Percentiles rank a stretch among this genome's conserved stretches.
These are phyloP conservation scores for Xylaria acuta DNA, from an alignment of 495 filamentous ascomycete genomes.

Conservation along the genomic window DNA sequence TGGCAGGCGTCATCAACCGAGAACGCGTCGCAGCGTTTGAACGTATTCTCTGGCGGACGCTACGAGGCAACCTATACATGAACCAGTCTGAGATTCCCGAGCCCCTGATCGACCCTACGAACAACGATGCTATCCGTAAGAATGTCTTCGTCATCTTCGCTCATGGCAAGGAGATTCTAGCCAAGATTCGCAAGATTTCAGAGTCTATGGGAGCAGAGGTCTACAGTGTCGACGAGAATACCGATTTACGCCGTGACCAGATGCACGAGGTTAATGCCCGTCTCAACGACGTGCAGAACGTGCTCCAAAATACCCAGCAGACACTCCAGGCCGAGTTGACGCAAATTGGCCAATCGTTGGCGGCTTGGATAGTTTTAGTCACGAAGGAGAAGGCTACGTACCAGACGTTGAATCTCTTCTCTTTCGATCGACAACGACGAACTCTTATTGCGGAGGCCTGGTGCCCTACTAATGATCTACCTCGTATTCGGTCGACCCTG, in stretches of 20 bases:
- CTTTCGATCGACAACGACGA: constrained; percentile 93
- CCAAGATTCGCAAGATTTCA: constrained; percentile 98
- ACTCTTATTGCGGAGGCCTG: constrained; percentile 97
- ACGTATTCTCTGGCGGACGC: constrained; percentile 93
- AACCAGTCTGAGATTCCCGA: constrained; percentile 98
- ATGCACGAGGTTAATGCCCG: constrained; percentile 95
- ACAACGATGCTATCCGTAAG: constrained; percentile 90
- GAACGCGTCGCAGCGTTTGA: constrained; percentile 95
- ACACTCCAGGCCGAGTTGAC: constrained; percentile 92
- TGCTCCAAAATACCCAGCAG: constrained; percentile 93
- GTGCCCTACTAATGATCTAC: constrained; percentile 89
- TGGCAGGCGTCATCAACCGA: constrained; percentile 94
- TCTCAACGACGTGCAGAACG: constrained; percentile 85
- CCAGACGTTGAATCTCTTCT: constrained; percentile 93
- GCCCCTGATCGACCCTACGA: constrained; percentile 88
- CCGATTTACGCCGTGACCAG: constrained; percentile 89
- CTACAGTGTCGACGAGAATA: constrained; percentile 97
- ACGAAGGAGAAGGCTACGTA: constrained; percentile 99
- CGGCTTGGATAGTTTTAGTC: constrained; percentile 94
- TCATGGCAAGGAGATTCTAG: constrained; percentile 95
- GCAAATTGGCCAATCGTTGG: constrained; percentile 86
- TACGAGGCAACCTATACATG: constrained; percentile 99
- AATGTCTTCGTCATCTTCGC: constrained; percentile 99
- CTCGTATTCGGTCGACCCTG: constrained; percentile 92
- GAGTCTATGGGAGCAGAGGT: constrained; percentile 94